Evolutionary conservation across 2,329 filamentous ascomycete species (phyloP).

Genomic region (Aspergillus melleus): DNA sequence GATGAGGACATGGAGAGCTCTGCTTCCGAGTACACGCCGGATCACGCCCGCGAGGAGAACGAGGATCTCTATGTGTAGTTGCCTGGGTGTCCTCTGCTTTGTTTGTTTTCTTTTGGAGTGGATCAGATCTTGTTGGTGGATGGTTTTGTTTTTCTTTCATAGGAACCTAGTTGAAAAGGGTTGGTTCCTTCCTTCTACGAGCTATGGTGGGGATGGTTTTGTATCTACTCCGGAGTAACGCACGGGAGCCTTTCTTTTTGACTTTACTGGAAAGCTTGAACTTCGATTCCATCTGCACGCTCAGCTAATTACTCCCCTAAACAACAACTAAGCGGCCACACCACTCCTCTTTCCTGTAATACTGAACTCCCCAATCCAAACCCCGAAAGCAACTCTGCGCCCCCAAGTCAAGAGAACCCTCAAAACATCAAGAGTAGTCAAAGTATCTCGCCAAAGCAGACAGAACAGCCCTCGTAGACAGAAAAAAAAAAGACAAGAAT

Average conservation of each 20-base stretch:
- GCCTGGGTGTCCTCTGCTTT: not conserved
- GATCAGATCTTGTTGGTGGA: no score
- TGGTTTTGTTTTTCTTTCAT: not conserved
- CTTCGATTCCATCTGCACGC: no score
- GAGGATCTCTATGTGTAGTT: constrained; percentile 3
- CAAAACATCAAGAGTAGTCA: no score
- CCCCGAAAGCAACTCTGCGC: no score
- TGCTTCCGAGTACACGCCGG: constrained; percentile 22
- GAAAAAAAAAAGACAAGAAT: no score
- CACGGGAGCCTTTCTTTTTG: not conserved
- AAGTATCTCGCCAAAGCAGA: no score
- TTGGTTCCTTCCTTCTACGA: not conserved
- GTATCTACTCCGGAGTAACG: not conserved
- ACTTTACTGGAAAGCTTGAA: not conserved
- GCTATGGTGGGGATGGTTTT: not conserved
- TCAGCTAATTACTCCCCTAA: no score
- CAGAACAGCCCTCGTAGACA: no score
- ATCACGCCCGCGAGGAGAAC: constrained; percentile 6
- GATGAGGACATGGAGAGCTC: constrained; percentile 19
- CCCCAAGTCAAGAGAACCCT: no score
- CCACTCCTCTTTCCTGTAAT: no score
- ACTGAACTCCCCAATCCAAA: no score
- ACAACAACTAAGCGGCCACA: no score
- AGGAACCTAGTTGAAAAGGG: not conserved
- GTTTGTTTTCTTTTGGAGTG: not conserved